Conservation (phyloP, 805 yeast genomes). For the Wickerhamiella siamensis region DNA sequence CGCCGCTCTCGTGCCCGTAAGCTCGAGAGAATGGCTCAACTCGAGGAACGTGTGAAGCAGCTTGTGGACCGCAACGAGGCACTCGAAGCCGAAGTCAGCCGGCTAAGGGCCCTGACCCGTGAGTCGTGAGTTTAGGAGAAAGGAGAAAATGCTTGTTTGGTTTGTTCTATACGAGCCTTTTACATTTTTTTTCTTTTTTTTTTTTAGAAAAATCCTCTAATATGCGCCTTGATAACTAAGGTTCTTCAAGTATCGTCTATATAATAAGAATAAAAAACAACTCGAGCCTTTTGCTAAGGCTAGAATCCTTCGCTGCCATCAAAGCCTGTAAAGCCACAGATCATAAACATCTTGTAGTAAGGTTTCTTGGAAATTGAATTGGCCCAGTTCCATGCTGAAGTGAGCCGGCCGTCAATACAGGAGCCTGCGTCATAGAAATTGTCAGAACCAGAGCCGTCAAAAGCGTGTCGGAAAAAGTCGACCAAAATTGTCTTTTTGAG, state of each 20-base stretch:
- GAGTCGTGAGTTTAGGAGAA: conserved; percentile 1
- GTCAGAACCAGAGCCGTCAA: conserved; percentile 75
- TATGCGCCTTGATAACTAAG: no score
- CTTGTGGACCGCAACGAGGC: conserved; percentile 44
- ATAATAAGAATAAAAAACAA: no score
- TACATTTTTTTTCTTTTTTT: not conserved
- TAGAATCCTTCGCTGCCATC: conserved; percentile 53
- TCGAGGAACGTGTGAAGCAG: conserved; percentile 66
- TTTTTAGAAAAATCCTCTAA: no score
- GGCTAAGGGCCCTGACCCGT: conserved; percentile 8
- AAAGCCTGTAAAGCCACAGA: conserved; percentile 62
- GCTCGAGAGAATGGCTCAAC: conserved; percentile 76
- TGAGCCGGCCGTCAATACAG: conserved; percentile 69
- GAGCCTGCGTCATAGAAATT: conserved; percentile 74
- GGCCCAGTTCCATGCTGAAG: conserved; percentile 76
- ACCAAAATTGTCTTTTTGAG: conserved; percentile 33
- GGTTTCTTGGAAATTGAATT: conserved; percentile 52
- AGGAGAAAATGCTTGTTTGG: not conserved
- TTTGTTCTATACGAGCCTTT: not conserved
- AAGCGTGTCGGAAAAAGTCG: conserved; percentile 44
- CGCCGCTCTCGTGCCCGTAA: conserved; percentile 90
- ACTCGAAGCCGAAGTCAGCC: conserved; percentile 46
- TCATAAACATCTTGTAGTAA: conserved; percentile 47
- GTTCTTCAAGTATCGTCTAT: no score
- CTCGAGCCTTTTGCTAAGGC: not conserved